These are phyloP conservation scores for Linnemannia hyalina DNA, from an alignment of 192 early-diverging fungal species.

Conservation along the genomic window DNA sequence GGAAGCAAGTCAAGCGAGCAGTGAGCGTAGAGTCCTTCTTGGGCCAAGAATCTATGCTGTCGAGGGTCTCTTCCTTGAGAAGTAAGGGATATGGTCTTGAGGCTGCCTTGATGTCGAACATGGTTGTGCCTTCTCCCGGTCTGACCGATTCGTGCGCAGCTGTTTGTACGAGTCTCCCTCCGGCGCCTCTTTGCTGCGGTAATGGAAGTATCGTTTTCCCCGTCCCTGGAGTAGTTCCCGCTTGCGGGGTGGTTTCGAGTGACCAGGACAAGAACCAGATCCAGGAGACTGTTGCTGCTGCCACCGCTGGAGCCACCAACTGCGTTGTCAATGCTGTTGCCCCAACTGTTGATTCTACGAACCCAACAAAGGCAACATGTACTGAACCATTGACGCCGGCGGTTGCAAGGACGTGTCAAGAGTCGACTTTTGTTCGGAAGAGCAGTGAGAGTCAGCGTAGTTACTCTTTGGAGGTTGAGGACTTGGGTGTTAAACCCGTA, in stretches of 20 bases:
- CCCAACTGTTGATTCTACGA: background rate
- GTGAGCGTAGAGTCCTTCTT: constrained; percentile 37
- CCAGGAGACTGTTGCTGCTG: background rate
- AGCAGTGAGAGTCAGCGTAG: constrained; percentile 9
- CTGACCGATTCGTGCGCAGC: background rate
- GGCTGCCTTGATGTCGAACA: background rate
- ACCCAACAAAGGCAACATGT: background rate
- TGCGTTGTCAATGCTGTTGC: too few relatives aligned
- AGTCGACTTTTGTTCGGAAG: background rate
- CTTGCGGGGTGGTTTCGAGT: background rate
- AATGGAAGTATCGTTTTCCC: background rate
- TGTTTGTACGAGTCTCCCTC: background rate
- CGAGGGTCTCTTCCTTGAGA: constrained; percentile 11
- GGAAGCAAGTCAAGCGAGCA: constrained; percentile 16
- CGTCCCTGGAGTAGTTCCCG: background rate
- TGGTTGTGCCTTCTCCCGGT: background rate
- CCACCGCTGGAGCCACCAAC: background rate
- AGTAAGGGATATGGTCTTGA: constrained; percentile 12
- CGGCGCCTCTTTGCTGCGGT: background rate
- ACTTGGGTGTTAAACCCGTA: constrained; percentile 6
- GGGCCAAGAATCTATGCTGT: background rate
- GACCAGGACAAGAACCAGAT: background rate
- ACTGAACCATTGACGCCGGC: background rate
- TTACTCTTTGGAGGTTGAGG: constrained; percentile 1
- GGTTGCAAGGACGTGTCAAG: background rate